Evolutionary conservation across 2,329 filamentous ascomycete genomes (phyloP).

Genomic region (Botrytis pseudocinerea): DNA sequence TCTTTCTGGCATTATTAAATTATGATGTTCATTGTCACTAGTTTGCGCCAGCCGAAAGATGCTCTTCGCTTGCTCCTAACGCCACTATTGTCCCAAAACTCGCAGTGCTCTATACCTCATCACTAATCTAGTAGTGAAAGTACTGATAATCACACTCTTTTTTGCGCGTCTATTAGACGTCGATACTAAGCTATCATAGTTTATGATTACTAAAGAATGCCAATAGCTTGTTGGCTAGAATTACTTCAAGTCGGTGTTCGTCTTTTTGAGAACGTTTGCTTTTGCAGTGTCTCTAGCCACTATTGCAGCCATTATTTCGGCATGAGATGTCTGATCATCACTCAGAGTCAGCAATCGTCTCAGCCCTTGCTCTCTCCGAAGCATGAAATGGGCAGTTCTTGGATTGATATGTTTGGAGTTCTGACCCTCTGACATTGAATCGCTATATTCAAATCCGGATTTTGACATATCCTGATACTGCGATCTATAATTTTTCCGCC

Average conservation of each 20-base stretch:
- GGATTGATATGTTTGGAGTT: not conserved
- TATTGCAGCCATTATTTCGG: not conserved
- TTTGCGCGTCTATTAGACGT: no score
- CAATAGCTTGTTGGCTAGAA: not conserved
- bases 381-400: not conserved
- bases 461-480: not conserved
- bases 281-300: not conserved
- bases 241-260: not conserved
- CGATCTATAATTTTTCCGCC: not conserved
- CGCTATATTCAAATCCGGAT: not conserved
- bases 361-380: not conserved
- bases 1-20: fast-evolving
- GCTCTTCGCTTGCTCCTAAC: not conserved
- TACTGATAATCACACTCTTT: not conserved
- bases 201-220: fast-evolving
- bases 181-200: not conserved
- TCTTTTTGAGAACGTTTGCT: not conserved
- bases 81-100: no score
- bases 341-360: not conserved
- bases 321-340: not conserved
- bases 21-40: not conserved
- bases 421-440: not conserved
- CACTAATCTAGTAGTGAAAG: not conserved
- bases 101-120: not conserved
- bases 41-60: not conserved